phyloP scores from a whole-genome alignment of 352 stramenopile genomes.

The Phytopythium montanum region DNA sequence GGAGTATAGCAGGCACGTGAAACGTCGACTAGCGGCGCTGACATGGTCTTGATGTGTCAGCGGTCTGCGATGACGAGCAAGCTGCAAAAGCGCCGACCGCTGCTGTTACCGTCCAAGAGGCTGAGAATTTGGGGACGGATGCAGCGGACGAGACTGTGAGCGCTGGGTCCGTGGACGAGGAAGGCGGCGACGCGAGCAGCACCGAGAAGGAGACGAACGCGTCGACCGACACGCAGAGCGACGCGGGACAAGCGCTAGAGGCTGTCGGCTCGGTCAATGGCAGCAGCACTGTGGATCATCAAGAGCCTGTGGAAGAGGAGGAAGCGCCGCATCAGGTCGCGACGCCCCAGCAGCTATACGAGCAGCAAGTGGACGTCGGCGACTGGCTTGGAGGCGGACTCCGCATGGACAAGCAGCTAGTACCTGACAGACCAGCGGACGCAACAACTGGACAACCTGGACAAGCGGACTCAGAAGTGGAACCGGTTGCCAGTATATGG shows the following conservation, averaged over 20 bases:
- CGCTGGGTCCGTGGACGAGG: not conserved
- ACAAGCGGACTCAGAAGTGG: not conserved
- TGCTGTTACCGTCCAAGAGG: not conserved
- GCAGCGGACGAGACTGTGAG: not conserved
- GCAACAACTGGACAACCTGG: not conserved
- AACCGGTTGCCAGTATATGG: slow-evolving; percentile 18
- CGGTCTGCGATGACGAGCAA: not conserved
- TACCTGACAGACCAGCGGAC: too few relatives aligned
- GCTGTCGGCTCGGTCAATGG: not conserved
- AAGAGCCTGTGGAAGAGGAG: not conserved
- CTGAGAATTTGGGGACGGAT: not conserved
- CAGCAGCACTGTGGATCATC: not conserved
- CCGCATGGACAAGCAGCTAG: not conserved
- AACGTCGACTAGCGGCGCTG: not conserved
- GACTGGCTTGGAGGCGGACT: slow-evolving; percentile 12
- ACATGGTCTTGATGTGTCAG: too few relatives aligned
- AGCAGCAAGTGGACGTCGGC: slow-evolving; percentile 17
- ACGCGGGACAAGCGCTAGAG: not conserved
- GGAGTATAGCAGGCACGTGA: not conserved
- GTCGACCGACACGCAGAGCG: not conserved
- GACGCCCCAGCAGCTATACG: slow-evolving; percentile 22
- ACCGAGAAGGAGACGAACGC: not conserved
- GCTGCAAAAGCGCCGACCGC: not conserved
- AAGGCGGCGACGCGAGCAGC: not conserved
- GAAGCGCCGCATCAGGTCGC: slow-evolving; percentile 6